Base-by-base conservation (phyloP, 1,284 basidiomycete genomes). In the Papiliotrema fonsecae region DNA sequence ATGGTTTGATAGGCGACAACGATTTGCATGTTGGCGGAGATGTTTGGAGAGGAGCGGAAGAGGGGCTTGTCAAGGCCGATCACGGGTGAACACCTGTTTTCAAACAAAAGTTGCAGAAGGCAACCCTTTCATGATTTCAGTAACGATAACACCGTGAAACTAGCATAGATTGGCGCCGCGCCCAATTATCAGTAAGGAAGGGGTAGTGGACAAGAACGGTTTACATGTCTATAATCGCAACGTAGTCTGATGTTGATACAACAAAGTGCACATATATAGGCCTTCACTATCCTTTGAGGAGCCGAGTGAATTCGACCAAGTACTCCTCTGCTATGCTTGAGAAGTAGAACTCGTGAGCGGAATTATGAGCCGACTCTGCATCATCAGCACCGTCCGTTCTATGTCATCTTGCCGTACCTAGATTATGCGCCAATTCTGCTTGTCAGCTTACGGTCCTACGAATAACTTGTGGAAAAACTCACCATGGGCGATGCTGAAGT, bases 261-360 rank as follows among this genome's bases (percentile, higher is more conserved):
- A n/a, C n/a, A n/a, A n/a, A n/a, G n/a, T n/a, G n/a, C n/a, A n/a
- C n/a, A n/a, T n/a, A n/a, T n/a, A n/a, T n/a, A n/a, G n/a, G n/a
- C n/a, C n/a, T n/a, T n/a, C n/a, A n/a, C n/a, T n/a, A n/a, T n/a
- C n/a, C n/a, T n/a, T n/a, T n/a, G 39, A 49, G 38, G 16, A 55
- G 49, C 26, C 40, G 38, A 6, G 49, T 36, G 22, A 65, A 57
- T 18, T 47, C 45, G 6, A 74, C 51, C 32, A 80, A 69, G 55
- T 77, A 77, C 56, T 77, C 80, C 70, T 96, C 89, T 53, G 87
- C 87, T 19, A 97, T 87, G 6, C 86, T 84, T 27, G 88, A 89
- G 64, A 96, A 93, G 71, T 91, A 96, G 70, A 94, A 97, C 60
- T 92, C 88, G 64, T 94, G 90, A 65, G 76, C 62, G 1, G 74